These are phyloP conservation scores for Cronartium quercuum DNA, from an alignment of 1,284 basidiomycete genomes.

Conservation along the genomic window DNA sequence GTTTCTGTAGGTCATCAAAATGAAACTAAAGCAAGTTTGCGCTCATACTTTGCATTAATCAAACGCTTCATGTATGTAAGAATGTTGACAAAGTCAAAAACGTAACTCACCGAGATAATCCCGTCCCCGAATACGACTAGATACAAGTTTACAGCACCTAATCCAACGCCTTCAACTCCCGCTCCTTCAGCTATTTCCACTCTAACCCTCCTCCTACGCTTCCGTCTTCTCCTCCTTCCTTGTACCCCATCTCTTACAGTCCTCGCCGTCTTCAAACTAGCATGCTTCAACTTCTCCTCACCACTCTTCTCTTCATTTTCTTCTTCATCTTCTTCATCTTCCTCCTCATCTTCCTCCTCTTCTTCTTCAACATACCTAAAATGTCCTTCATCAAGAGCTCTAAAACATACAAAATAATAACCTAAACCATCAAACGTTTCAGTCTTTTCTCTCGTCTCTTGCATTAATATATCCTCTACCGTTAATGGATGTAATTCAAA, in stretches of 20 bases:
- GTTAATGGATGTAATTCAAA: constrained; percentile 88
- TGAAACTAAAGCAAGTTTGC: constrained; percentile 65
- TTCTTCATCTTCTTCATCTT: background rate
- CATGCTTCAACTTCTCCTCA: background rate
- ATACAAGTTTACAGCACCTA: constrained; percentile 80
- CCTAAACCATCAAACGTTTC: constrained; percentile 82
- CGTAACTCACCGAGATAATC: constrained; percentile 68
- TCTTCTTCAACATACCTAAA: constrained; percentile 54
- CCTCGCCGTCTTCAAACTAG: background rate
- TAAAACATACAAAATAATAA: constrained; percentile 87
- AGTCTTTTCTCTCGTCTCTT: constrained; percentile 86
- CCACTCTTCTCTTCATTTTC: background rate
- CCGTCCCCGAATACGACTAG: constrained; percentile 84
- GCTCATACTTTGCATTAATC: background rate
- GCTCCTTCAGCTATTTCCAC: constrained; percentile 59
- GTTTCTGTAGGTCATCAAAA: constrained; percentile 83
- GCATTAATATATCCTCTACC: constrained; percentile 89
- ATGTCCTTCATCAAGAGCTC: constrained; percentile 63
- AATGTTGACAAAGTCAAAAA: background rate
- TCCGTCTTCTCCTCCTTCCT: background rate
- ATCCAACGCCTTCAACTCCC: constrained; percentile 57
- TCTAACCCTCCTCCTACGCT: constrained; percentile 45
- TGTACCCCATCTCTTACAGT: background rate
- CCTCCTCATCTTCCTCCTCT: constrained; percentile 6
- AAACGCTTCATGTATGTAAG: too few species aligned